phyloP scores from a whole-genome alignment of 1,284 basidiomycete species.

The Ustilago loliicola region DNA sequence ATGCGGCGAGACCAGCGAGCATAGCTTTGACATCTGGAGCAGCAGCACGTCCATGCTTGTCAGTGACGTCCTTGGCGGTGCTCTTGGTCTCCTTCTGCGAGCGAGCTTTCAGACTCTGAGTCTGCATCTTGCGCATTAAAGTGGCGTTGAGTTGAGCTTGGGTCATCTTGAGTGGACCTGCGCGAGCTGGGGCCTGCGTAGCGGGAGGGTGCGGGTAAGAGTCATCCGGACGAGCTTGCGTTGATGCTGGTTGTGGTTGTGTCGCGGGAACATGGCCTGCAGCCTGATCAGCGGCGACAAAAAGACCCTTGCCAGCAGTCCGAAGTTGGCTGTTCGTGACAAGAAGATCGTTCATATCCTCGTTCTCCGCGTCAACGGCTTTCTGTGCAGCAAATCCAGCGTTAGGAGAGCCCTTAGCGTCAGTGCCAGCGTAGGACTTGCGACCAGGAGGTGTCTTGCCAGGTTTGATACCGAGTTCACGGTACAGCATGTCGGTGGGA shows the following conservation, averaged over 20 bases:
- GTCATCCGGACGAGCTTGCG: conserved; percentile 13
- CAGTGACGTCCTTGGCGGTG: conserved; percentile 14
- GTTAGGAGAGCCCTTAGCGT: conserved; percentile 40
- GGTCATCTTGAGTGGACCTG: conserved; percentile 47
- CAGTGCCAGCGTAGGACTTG: conserved; percentile 32
- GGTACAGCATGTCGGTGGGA: conserved; percentile 41
- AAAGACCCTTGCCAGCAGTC: conserved; percentile 50
- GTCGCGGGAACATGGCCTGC: conserved; percentile 39
- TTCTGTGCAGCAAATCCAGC: conserved; percentile 7
- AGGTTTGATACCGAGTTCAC: conserved; percentile 38
- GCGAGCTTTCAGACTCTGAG: conserved; percentile 47
- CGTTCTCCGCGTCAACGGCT: conserved; percentile 3
- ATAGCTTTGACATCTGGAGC: conserved; percentile 44
- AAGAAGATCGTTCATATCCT: conserved; percentile 24
- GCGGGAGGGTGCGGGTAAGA: not conserved
- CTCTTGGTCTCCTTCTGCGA: conserved; percentile 33
- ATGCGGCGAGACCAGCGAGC: conserved; percentile 23
- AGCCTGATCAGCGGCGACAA: conserved; percentile 44
- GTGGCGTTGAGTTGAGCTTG: conserved; percentile 59
- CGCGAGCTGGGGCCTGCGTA: conserved; percentile 13
- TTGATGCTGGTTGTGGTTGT: conserved; percentile 19
- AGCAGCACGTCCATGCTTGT: conserved; percentile 14
- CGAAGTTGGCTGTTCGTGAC: conserved; percentile 51
- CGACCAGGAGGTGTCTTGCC: conserved; percentile 21
- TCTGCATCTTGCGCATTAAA: conserved; percentile 51